phyloP scores from a whole-genome alignment of 163 green algal genomes.

The Coccomyxa subellipsoidea region DNA sequence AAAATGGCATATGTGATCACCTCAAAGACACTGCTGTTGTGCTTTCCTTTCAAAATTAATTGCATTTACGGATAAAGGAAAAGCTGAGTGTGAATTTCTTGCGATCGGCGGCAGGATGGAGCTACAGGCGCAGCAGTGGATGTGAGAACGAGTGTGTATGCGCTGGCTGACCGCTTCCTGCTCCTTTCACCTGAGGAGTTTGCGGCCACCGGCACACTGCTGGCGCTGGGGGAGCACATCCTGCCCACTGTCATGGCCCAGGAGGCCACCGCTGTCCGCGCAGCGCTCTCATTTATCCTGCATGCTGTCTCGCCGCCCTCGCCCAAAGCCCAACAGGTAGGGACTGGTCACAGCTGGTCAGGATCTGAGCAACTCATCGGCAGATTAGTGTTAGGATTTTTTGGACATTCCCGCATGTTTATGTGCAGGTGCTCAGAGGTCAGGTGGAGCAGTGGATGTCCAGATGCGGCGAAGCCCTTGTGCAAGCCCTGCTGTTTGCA shows the following conservation, averaged over 20 bases:
- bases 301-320: background rate
- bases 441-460: constrained; percentile 17
- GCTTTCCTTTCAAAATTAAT: too few species aligned
- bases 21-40: too few species aligned
- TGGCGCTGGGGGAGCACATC: background rate
- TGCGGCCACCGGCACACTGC: background rate
- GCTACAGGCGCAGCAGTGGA: background rate
- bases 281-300: background rate
- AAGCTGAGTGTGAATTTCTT: too few species aligned
- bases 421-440: background rate
- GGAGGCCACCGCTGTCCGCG: background rate
- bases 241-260: background rate
- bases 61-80: too few species aligned
- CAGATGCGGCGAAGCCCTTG: constrained; percentile 15
- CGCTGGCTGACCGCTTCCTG: background rate
- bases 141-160: background rate
- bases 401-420: background rate
- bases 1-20: too few species aligned
- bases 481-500: constrained; percentile 23
- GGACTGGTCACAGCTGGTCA: too few species aligned
- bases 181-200: background rate
- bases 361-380: too few species aligned
- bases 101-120: background rate
- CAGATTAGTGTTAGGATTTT: background rate
- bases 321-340: background rate